A percentile compares a stretch with the other conserved stretches of the same genome.
Evolutionary conservation across 2,329 filamentous ascomycete species (phyloP).

Genomic region (Akanthomyces lecanii): DNA sequence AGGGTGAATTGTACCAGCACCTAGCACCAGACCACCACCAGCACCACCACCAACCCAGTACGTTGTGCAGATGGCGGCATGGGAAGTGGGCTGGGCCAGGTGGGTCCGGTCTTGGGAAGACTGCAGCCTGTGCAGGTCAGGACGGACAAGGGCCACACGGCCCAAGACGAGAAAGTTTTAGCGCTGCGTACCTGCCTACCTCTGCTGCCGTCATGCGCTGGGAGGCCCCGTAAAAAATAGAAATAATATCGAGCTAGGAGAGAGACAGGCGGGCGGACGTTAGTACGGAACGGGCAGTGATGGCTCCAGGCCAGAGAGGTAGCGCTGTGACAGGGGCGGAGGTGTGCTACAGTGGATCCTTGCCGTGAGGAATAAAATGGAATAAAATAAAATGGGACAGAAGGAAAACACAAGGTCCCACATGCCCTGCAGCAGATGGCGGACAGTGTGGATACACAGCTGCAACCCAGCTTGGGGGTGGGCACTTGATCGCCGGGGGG

Average conservation of each 20-base stretch:
- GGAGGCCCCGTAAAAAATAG: neutral
- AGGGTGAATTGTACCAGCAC: neutral
- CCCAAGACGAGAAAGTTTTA: constrained; percentile 13
- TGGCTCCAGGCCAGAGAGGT: neutral
- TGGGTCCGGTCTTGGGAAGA: neutral
- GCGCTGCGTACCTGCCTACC: constrained; percentile 16
- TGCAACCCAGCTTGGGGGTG: constrained; percentile 3
- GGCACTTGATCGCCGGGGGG: constrained; percentile 13
- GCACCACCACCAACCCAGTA: neutral
- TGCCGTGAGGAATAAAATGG: neutral
- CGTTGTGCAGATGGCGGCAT: constrained; percentile 6
- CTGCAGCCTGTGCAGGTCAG: neutral
- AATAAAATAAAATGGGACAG: neutral
- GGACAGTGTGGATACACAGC: neutral
- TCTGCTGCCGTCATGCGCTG: constrained; percentile 7
- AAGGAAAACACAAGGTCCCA: constrained; percentile 5
- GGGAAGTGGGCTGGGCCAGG: constrained; percentile 9
- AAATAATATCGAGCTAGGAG: neutral
- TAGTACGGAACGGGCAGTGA: constrained; percentile 5
- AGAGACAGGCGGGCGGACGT: neutral
- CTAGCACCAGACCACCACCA: too few relatives aligned
- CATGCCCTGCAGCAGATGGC: constrained; percentile 15
- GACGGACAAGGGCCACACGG: neutral
- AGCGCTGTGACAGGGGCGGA: constrained; percentile 1
- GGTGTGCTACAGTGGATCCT: neutral